Evolutionary conservation across 768 basidiomycete species (phyloP).

Genomic region (Amanita muscaria): DNA sequence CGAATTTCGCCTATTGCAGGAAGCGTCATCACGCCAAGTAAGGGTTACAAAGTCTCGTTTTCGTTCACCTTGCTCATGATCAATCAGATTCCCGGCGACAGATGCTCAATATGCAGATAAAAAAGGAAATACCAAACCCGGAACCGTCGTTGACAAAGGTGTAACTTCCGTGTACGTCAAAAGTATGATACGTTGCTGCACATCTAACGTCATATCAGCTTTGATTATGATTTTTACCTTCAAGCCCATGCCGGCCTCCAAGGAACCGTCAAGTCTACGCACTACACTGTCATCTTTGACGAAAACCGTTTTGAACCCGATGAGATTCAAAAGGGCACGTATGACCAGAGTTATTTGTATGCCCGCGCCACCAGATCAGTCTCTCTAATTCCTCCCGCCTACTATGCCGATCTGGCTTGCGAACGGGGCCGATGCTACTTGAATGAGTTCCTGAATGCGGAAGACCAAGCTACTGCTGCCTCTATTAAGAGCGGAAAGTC

Average conservation of each 20-base stretch:
- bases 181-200: neutral
- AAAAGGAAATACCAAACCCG: constrained; percentile 73
- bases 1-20: constrained; percentile 16
- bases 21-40: constrained; percentile 62
- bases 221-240: constrained; percentile 59
- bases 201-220: constrained; percentile 26
- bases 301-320: constrained; percentile 64
- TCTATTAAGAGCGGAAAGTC: constrained; percentile 21
- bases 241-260: constrained; percentile 72
- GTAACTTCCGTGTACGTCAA: constrained; percentile 54
- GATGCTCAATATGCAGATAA: constrained; percentile 38
- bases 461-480: constrained; percentile 33
- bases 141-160: constrained; percentile 75
- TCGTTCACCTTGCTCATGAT: constrained; percentile 6
- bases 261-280: constrained; percentile 63
- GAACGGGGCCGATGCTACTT: constrained; percentile 72
- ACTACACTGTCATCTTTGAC: constrained; percentile 76
- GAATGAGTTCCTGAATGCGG: constrained; percentile 54
- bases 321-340: constrained; percentile 64
- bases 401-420: constrained; percentile 77
- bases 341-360: constrained; percentile 64
- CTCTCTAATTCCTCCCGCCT: constrained; percentile 70
- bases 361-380: constrained; percentile 81
- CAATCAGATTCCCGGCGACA: constrained; percentile 46
- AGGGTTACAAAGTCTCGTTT: constrained; percentile 18